These are phyloP conservation scores for Coemansia sp. DNA, from an alignment of 192 early-diverging fungal species.

Conservation along the genomic window DNA sequence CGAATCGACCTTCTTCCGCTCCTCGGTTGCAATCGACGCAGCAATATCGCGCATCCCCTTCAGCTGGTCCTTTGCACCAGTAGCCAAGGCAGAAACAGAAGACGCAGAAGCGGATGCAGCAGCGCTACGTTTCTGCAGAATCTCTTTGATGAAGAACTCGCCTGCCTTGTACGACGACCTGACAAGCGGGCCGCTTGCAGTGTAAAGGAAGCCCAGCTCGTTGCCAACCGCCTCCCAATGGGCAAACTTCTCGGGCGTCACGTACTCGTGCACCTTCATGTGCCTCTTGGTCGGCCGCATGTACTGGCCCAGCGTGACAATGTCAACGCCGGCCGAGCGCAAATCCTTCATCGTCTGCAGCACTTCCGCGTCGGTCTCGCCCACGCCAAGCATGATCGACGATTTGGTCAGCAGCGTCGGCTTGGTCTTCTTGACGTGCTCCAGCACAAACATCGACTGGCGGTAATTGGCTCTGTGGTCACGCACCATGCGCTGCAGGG, in stretches of 20 bases:
- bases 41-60: conserved; percentile 36
- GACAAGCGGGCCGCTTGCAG: conserved; percentile 93
- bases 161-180: conserved; percentile 96
- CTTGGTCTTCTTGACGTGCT: conserved; percentile 78
- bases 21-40: conserved; percentile 39
- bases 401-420: conserved; percentile 91
- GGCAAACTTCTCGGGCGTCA: conserved; percentile 88
- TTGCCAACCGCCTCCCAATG: conserved; percentile 79
- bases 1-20: conserved; percentile 23
- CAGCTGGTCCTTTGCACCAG: neutral
- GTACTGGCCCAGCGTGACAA: conserved; percentile 97
- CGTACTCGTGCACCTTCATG: conserved; percentile 96
- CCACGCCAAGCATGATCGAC: conserved; percentile 96
- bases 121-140: conserved; percentile 58
- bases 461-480: conserved; percentile 89
- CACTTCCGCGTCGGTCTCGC: conserved; percentile 94
- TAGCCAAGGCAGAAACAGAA: neutral
- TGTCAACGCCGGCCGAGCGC: conserved; percentile 80
- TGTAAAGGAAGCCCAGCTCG: conserved; percentile 89
- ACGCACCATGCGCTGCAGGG: conserved; percentile 83
- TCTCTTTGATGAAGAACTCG: conserved; percentile 94
- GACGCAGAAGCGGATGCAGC: neutral
- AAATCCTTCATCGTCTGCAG: conserved; percentile 81
- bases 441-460: conserved; percentile 86
- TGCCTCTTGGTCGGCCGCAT: conserved; percentile 99